Evolutionary conservation across 805 yeast genomes (phyloP).

Genomic region (Ogataea chonburiensis): DNA sequence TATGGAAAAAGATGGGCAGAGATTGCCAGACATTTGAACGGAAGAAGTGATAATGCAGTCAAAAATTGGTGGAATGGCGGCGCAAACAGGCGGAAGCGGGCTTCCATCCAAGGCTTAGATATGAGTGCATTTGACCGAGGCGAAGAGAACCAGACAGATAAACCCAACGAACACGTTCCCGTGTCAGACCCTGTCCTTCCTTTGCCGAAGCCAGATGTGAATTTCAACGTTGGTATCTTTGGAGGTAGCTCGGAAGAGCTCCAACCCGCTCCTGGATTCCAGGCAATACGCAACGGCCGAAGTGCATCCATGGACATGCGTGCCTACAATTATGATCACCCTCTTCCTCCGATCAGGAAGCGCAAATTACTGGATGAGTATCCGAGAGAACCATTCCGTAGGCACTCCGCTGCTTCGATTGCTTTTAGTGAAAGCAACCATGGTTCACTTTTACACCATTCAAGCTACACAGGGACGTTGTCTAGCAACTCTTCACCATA

Average conservation of each 20-base stretch:
- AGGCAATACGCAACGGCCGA: slow-evolving; percentile 20
- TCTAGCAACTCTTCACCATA: slow-evolving; percentile 25
- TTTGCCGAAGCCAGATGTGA: slow-evolving; percentile 11
- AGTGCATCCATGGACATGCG: slow-evolving; percentile 27
- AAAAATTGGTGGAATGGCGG: slow-evolving; percentile 98
- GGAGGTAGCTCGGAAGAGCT: slow-evolving; percentile 7
- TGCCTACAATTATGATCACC: slow-evolving; percentile 16
- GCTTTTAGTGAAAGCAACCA: slow-evolving; percentile 7
- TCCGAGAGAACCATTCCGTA: slow-evolving; percentile 25
- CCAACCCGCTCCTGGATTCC: slow-evolving; percentile 18
- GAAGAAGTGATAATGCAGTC: slow-evolving; percentile 86
- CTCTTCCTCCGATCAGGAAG: slow-evolving; percentile 26
- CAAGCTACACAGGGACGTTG: slow-evolving; percentile 6
- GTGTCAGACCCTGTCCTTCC: slow-evolving; percentile 1
- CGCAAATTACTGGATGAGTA: slow-evolving; percentile 29
- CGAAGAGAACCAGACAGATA: background rate
- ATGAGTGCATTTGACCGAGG: slow-evolving; percentile 12
- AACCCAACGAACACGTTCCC: background rate
- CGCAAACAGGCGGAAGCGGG: slow-evolving; percentile 74
- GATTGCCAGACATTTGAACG: slow-evolving; percentile 82
- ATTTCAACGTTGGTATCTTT: slow-evolving; percentile 23
- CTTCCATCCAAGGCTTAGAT: slow-evolving; percentile 32
- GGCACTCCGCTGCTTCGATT: slow-evolving; percentile 36
- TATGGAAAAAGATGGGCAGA: slow-evolving; percentile 95
- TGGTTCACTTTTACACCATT: slow-evolving; percentile 3